Evolutionary conservation across 2,329 filamentous ascomycete species (phyloP), one percentile per base, ranked within the genome.

Genomic region (Colletotrichum trifolii): DNA sequence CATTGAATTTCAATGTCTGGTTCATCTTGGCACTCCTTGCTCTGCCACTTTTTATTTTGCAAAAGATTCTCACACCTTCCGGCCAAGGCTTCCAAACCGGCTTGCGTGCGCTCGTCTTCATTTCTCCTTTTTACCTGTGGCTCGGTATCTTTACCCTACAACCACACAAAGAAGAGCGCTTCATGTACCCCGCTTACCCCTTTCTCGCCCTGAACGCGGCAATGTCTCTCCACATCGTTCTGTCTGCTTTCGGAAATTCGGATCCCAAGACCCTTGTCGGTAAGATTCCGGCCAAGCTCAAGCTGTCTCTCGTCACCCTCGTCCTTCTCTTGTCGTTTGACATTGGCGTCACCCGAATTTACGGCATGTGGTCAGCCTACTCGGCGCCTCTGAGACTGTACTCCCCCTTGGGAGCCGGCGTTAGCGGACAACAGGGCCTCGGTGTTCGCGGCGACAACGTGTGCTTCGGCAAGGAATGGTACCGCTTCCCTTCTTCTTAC

Each of bases 151-250:
- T 99, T 79, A 95, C 92, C 0, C 75, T 91, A 8, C 96, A 99
- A 75, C 93, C 96, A 13, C 96, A 99, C 80, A 99, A 99, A 74
- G 96, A 99, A 76, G 96, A 99, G 78, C 86, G 96, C 7, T 99
- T 99, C 81, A 98, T 99, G 94, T 99, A 97, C 73, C 96, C 96
- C 0, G 92, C 89, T 2, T 99, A 99, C 73, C 96, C 96, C 1
- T 93, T 95, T 68, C 83, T 99, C 42, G 91, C 92, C 0, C 83
- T 99, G 40, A 97, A 97, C 72, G 94, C 94, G 3, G 92, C 95
- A 8, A 86, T 97, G 57, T 87, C 92, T 4, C 81, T 96, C 40
- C 94, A 98, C 75, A 91, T 96, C 63, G 73, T 96, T 2, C 83
- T 98, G 13, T 84, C 89, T 11, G 89, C 90, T 42, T 79, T 97